A percentile compares a stretch with the other conserved stretches of the same genome.
phyloP scores from a whole-genome alignment of 768 basidiomycete genomes.

The Daedaleopsis sinensis region DNA sequence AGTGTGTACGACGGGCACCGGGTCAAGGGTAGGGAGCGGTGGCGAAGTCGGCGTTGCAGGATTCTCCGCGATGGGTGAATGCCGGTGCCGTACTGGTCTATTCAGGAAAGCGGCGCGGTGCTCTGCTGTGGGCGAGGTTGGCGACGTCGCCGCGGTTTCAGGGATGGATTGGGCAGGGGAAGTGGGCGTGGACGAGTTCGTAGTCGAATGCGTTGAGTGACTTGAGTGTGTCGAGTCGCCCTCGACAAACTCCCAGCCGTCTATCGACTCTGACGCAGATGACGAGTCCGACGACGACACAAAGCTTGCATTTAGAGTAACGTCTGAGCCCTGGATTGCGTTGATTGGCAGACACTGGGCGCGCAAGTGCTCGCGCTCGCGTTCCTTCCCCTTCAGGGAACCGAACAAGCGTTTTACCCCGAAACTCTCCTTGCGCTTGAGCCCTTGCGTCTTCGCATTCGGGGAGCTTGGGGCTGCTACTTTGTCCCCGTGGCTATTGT shows the following conservation, averaged over 20 bases:
- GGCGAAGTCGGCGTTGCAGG: constrained; percentile 10
- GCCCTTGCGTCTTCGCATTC: constrained; percentile 32
- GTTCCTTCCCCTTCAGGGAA: constrained; percentile 29
- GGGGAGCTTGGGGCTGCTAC: constrained; percentile 3
- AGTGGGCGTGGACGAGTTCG: background rate
- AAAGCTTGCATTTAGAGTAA: background rate
- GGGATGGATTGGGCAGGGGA: constrained; percentile 2
- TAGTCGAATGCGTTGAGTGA: background rate
- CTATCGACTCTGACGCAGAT: constrained; percentile 10
- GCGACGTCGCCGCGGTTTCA: background rate
- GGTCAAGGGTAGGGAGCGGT: background rate
- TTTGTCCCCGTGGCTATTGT: constrained; percentile 3
- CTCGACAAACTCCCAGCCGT: constrained; percentile 15
- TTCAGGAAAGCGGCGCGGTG: constrained; percentile 18
- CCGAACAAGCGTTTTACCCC: constrained; percentile 26
- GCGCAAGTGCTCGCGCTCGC: constrained; percentile 14
- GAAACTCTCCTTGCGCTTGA: constrained; percentile 42
- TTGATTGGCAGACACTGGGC: constrained; percentile 4
- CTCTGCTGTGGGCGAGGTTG: constrained; percentile 4
- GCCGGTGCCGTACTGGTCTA: constrained; percentile 17
- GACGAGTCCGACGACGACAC: constrained; percentile 13
- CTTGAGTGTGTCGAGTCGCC: constrained; percentile 2
- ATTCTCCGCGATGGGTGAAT: background rate
- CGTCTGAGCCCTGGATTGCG: background rate
- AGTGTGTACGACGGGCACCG: background rate